phyloP scores from a whole-genome alignment of 1,284 basidiomycete species.

The Golubevia sp. region DNA sequence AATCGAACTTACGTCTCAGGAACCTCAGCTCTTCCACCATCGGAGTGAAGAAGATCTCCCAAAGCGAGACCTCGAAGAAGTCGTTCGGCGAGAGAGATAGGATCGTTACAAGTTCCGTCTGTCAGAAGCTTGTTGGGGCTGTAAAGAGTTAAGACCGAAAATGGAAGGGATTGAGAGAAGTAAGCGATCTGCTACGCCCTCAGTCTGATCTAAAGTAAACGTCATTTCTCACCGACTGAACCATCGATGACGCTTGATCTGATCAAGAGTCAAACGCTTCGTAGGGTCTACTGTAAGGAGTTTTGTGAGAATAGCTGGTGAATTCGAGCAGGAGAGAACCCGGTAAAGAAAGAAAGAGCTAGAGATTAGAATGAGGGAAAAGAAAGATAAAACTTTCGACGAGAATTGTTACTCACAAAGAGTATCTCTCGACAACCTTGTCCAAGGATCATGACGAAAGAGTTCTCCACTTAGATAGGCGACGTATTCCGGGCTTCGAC shows the following conservation, averaged over 20 bases:
- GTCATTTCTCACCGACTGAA: slow-evolving; percentile 25
- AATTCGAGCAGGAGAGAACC: neutral
- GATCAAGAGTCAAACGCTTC: slow-evolving; percentile 35
- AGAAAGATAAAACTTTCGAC: neutral
- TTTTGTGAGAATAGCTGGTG: slow-evolving; percentile 18
- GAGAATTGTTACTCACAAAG: no score
- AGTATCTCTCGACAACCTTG: slow-evolving; percentile 70
- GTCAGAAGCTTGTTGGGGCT: slow-evolving; percentile 42
- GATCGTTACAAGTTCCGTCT: slow-evolving; percentile 50
- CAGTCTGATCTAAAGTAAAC: no score
- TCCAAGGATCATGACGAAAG: slow-evolving; percentile 77
- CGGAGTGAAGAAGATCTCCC: neutral
- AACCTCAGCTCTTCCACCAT: neutral
- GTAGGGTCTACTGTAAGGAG: slow-evolving; percentile 52
- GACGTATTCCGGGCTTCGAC: slow-evolving; percentile 75
- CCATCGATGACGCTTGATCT: slow-evolving; percentile 56
- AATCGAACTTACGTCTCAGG: neutral
- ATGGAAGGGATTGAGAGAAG: neutral
- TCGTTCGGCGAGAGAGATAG: slow-evolving; percentile 53
- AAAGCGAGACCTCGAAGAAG: slow-evolving; percentile 47
- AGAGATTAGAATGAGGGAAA: neutral
- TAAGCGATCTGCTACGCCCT: no score
- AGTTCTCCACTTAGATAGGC: slow-evolving; percentile 78
- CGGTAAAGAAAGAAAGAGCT: neutral
- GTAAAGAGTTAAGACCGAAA: slow-evolving; percentile 6